Evolutionary conservation across 768 basidiomycete species (phyloP).

Genomic region (Pleurotus salmoneostramineus): DNA sequence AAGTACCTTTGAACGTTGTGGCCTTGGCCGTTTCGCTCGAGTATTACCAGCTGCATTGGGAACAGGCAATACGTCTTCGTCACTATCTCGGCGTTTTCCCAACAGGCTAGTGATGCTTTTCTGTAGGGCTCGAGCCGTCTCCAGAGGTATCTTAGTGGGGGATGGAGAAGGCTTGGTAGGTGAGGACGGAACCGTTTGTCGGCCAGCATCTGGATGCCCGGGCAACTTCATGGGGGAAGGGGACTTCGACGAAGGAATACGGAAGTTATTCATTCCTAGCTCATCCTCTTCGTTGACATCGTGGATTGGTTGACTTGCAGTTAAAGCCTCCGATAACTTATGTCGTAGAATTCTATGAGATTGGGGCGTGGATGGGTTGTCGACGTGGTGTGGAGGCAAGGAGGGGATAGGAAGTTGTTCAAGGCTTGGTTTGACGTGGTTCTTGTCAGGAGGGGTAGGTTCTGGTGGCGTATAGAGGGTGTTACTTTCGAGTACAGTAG

Average conservation of each 20-base stretch:
- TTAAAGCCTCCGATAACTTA: background rate
- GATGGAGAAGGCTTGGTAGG: conserved; percentile 19
- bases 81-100: conserved; percentile 57
- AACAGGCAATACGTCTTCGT: conserved; percentile 27
- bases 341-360: background rate
- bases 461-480: background rate
- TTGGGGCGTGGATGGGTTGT: conserved; percentile 1
- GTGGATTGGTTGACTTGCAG: background rate
- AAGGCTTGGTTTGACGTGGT: background rate
- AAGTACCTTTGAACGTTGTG: conserved; percentile 31
- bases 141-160: conserved; percentile 40
- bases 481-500: background rate
- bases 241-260: conserved; percentile 58
- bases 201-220: conserved; percentile 12
- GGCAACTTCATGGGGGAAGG: conserved; percentile 51
- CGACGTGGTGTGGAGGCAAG: background rate
- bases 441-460: background rate
- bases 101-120: conserved; percentile 67
- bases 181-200: conserved; percentile 20
- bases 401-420: background rate
- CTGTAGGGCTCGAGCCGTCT: conserved; percentile 56
- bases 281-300: background rate
- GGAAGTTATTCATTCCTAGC: conserved; percentile 10
- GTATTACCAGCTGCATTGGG: conserved; percentile 12
- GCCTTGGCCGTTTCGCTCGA: conserved; percentile 32